phyloP scores from a whole-genome alignment of 1,139 yeast species.

The Nakaseomyces bracarensis region DNA sequence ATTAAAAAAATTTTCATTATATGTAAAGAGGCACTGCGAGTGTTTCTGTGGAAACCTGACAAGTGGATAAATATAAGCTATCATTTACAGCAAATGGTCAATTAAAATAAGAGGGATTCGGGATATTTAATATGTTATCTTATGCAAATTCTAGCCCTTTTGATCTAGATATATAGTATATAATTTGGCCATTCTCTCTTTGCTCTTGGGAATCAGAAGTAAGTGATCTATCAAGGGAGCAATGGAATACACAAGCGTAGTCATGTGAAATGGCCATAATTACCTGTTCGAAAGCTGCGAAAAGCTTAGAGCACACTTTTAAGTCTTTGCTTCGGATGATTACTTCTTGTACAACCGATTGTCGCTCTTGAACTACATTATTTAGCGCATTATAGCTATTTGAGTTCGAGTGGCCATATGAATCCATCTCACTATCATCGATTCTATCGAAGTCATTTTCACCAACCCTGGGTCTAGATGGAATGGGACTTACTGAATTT shows the following conservation, averaged over 20 bases:
- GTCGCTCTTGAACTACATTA: slow-evolving; percentile 16
- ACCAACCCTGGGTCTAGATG: neutral
- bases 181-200: slow-evolving; percentile 28
- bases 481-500: neutral
- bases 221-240: slow-evolving; percentile 27
- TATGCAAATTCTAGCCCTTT: slow-evolving; percentile 10
- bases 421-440: slow-evolving; percentile 2
- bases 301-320: slow-evolving; percentile 30
- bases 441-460: slow-evolving; percentile 1
- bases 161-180: slow-evolving; percentile 30
- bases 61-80: neutral
- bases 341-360: slow-evolving; percentile 23
- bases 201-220: slow-evolving; percentile 13
- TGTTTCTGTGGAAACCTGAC: neutral
- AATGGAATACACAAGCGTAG: slow-evolving; percentile 30
- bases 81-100: neutral
- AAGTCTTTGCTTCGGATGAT: slow-evolving; percentile 28
- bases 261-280: slow-evolving; percentile 29
- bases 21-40: too few relatives aligned
- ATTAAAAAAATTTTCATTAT: too few relatives aligned
- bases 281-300: slow-evolving; percentile 29
- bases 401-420: slow-evolving; percentile 3
- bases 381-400: slow-evolving; percentile 7
- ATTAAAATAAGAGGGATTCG: too few relatives aligned
- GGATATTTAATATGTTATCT: slow-evolving; percentile 1